Evolutionary conservation across 2,329 filamentous ascomycete species (phyloP), one percentile per base, ranked within the genome.

Genomic region (Chaetomiaceae sp.): DNA sequence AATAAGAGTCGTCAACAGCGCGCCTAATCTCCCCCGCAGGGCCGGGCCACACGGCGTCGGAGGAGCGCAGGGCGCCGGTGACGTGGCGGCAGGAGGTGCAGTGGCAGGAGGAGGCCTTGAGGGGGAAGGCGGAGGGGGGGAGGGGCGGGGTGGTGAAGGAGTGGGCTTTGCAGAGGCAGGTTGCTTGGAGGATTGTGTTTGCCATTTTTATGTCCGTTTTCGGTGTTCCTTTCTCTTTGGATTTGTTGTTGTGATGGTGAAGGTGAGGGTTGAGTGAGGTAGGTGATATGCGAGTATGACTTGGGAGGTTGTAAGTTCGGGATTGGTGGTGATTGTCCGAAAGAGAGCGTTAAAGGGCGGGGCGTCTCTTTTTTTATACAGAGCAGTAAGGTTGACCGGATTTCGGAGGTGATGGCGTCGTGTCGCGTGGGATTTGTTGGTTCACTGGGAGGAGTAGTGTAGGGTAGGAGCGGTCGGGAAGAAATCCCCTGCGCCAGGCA

Each of bases 81-180:
- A 64, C 31, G 48, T 71, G 73, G 1, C 75, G 70, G 58, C 76
- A 79, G 3, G 74, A 77, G 16, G 62, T 63, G 64, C 76, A 79
- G 63, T 79, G 75, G 57, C 76, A 79, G 49, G 63, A 65, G 5
- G 61, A 60, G 0, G 65, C 71, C 35, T 62, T 51, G 0, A 79
- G 63, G 7, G 75, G 75, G 2, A 77, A 65, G 0, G 59, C 55
- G 1, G 68, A 65, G 14, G 44, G 51, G 2, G 63, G 48, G 1
- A 76, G 48, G 1, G 55, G 35, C 7, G 35, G 20, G 1, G 68
- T 48, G 5, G 59, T 67, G 64, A 75, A 76, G 13, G 51, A 64
- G 54, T 75, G 68, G 0, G 62, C 51, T 48, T 68, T 68, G 67
- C 75, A 78, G 10, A 77, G 68, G 51, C 75, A 78, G 39, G 69